These are phyloP conservation scores for Kwoniella europaea DNA, from an alignment of 768 basidiomycete genomes.

Conservation along the genomic window DNA sequence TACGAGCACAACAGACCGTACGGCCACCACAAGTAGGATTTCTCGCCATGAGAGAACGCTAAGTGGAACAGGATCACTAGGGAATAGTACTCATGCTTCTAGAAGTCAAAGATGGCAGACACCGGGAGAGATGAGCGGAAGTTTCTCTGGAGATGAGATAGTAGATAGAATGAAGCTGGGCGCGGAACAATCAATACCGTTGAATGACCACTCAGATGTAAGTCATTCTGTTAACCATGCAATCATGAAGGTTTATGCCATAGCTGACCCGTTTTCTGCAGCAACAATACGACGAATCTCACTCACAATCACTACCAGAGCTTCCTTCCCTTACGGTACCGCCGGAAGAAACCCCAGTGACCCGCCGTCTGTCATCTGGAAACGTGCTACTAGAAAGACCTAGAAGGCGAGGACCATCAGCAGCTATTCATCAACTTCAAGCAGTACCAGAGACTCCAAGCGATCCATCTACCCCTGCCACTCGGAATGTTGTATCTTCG, in stretches of 20 bases:
- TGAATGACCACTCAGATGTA: constrained; percentile 36
- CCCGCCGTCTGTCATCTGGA: constrained; percentile 32
- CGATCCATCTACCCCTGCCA: neutral
- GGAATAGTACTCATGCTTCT: constrained; percentile 28
- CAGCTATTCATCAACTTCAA: constrained; percentile 6
- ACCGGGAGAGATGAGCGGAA: constrained; percentile 47
- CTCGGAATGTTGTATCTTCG: constrained; percentile 6
- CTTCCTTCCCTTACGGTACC: constrained; percentile 12
- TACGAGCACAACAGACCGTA: constrained; percentile 8
- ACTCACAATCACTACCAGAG: constrained; percentile 22
- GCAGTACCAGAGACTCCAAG: neutral
- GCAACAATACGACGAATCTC: neutral
- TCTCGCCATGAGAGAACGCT: constrained; percentile 24
- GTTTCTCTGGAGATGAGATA: constrained; percentile 50
- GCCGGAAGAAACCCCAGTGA: constrained; percentile 36
- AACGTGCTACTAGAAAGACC: constrained; percentile 36
- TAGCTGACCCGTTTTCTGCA: neutral
- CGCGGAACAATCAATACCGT: constrained; percentile 32
- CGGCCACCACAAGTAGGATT: neutral
- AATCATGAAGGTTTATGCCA: no score
- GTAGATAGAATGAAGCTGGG: constrained; percentile 19
- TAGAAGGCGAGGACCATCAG: constrained; percentile 26
- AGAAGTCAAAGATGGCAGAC: constrained; percentile 46
- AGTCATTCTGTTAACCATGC: neutral
- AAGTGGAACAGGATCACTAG: constrained; percentile 28